phyloP scores from a whole-genome alignment of 306 rosid genomes.

The Vigna radiata region DNA sequence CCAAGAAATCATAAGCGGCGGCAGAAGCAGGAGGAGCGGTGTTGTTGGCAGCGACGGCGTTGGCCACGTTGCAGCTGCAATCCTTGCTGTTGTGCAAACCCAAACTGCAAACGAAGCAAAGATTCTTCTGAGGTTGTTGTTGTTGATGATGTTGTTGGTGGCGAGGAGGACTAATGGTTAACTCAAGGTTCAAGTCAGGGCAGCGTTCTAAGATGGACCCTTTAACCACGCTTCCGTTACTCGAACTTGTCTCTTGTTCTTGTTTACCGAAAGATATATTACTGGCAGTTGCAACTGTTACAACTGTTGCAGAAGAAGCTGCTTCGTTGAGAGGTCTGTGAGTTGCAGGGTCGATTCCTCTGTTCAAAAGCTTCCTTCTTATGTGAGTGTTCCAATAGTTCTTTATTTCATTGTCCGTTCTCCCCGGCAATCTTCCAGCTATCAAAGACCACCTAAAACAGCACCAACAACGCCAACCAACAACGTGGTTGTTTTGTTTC shows the following conservation, averaged over 20 bases:
- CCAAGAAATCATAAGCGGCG: conserved; percentile 84
- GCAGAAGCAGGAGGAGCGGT: conserved; percentile 9
- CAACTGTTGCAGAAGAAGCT: conserved; percentile 33
- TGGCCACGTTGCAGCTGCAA: conserved; percentile 48
- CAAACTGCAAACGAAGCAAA: conserved; percentile 55
- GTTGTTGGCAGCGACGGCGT: neutral
- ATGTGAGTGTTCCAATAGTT: conserved; percentile 99
- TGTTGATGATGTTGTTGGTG: conserved; percentile 47
- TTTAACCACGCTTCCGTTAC: conserved; percentile 32
- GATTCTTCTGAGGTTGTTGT: conserved; percentile 38
- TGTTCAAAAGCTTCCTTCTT: conserved; percentile 88
- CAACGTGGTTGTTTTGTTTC: neutral
- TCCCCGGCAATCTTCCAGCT: conserved; percentile 91
- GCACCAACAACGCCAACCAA: no score
- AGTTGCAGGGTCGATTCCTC: conserved; percentile 95
- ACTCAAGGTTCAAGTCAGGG: conserved; percentile 91
- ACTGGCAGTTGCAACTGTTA: neutral
- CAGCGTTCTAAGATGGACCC: conserved; percentile 51
- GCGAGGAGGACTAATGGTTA: conserved; percentile 85
- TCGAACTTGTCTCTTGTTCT: conserved; percentile 49
- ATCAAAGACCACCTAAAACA: conserved; percentile 84
- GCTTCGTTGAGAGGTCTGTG: conserved; percentile 72
- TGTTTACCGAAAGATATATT: conserved; percentile 68
- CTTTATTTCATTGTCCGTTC: conserved; percentile 99
- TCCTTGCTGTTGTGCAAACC: conserved; percentile 54